Evolutionary conservation across 257 asterid genomes (phyloP).

Genomic region (Nicotiana paniculata): DNA sequence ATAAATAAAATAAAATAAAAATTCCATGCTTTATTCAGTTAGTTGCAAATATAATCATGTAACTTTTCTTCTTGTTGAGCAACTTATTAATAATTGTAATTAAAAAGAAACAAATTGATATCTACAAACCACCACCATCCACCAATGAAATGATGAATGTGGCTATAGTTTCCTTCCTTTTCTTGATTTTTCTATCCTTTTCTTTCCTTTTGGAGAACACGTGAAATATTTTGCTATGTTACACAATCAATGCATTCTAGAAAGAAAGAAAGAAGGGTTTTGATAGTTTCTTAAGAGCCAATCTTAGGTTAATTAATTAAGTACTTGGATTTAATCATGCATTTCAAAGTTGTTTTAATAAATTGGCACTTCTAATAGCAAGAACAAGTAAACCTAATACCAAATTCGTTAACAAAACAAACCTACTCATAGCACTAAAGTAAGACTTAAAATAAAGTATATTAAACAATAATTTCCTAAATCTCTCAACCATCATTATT

Average conservation of each 20-base stretch:
- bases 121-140: conserved; percentile 2
- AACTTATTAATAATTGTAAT: neutral
- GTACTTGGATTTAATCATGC: neutral
- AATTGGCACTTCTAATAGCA: neutral
- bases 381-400: conserved; percentile 5
- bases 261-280: neutral
- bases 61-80: neutral
- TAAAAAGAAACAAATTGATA: neutral
- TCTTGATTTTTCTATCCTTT: neutral
- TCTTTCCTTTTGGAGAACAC: neutral
- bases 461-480: neutral
- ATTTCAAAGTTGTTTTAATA: neutral
- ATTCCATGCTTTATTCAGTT: neutral
- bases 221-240: neutral
- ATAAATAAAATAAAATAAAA: neutral
- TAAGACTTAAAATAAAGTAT: too few species aligned
- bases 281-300: neutral
- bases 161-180: neutral
- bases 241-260: neutral
- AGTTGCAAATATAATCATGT: conserved; percentile 3
- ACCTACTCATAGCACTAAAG: neutral
- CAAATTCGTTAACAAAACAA: neutral
- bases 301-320: neutral
- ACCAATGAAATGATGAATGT: conserved; percentile 1
- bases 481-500: neutral